Conservation (phyloP, 108 stramenopile genomes). For the Epithemia pelagica region DNA sequence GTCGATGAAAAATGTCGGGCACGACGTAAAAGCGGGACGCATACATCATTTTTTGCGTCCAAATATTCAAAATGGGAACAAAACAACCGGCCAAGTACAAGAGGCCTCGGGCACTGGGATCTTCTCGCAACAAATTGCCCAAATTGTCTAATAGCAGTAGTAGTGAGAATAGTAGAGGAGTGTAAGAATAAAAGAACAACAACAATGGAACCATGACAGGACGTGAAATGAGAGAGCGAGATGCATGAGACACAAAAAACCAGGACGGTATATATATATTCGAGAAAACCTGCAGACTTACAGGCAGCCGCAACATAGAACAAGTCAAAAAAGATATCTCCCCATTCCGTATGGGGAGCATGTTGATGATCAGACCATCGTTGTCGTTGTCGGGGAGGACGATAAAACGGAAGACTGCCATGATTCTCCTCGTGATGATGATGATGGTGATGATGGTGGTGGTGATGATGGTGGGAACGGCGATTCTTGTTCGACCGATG, state of each 20-base stretch:
- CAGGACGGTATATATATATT: neutral
- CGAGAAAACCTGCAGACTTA: too few relatives aligned
- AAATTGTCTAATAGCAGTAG: constrained; percentile 33
- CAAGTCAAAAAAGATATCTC: constrained; percentile 35
- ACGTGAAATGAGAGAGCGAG: constrained; percentile 8
- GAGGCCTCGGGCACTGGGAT: constrained; percentile 27
- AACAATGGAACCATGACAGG: constrained; percentile 11
- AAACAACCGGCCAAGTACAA: constrained; percentile 35
- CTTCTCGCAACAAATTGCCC: constrained; percentile 19
- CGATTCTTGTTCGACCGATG: constrained; percentile 1
- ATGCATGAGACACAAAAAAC: neutral
- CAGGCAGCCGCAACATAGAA: constrained; percentile 25
- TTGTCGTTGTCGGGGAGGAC: constrained; percentile 12
- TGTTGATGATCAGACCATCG: constrained; percentile 17
- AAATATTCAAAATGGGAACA: constrained; percentile 16
- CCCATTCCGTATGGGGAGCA: constrained; percentile 28
- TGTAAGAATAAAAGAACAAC: too few relatives aligned
- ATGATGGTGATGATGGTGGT: neutral
- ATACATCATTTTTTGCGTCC: constrained; percentile 23
- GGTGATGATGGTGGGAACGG: neutral
- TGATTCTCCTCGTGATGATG: neutral
- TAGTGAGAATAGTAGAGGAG: too few relatives aligned
- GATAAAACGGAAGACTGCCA: constrained; percentile 12
- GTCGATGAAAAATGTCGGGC: constrained; percentile 19
- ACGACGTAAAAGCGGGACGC: constrained; percentile 22